Base-by-base conservation (phyloP, 2,329 filamentous ascomycete genomes). In the Chaetomium globosum region DNA sequence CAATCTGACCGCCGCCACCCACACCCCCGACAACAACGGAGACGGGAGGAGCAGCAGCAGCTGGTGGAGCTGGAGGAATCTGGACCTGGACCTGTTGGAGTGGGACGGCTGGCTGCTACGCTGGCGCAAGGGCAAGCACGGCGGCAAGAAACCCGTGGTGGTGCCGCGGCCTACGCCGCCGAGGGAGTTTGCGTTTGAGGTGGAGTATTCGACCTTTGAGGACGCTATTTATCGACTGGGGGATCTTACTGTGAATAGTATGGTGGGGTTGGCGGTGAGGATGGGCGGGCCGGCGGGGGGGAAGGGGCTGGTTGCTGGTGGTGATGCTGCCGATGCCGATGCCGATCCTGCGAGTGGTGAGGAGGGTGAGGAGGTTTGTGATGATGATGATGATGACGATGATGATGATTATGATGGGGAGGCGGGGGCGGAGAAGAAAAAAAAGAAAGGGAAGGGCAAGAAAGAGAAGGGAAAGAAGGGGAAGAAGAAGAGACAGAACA, bases 141-240 rank as follows among this genome's bases (percentile, higher is more conserved):
- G 81, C 59, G 82, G 82, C 67, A 87, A 88, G 75, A 80, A 85
- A 68, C 85, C 82, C 3, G 48, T 28, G 8, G 1, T 28, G 8
- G 1, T 21, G 65, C 75, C 80, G 55, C 77, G 80, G 28, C 80
- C 83, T 67, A 85, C 87, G 1, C 78, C 85, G 69, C 86, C 89
- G 3, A 85, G 81, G 52, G 78, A 85, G 39, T 92, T 97, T 75
- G 75, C 81, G 19, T 98, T 87, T 73, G 84, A 96, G 74, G 81
- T 96, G 57, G 92, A 97, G 76, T 99, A 99, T 75, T 88, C 88
- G 75, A 98, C 93, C 0, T 89, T 86, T 63, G 84, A 88, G 26
- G 93, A 98, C 75, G 79, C 86, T 65, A 77, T 89, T 1, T 97
- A 93, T 75, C 84, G 86, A 67, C 77, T 97, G 71, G 82, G 85